These are phyloP conservation scores for Juncus inflexus DNA, from an alignment of 176 grass and related monocot species.

Conservation along the genomic window DNA sequence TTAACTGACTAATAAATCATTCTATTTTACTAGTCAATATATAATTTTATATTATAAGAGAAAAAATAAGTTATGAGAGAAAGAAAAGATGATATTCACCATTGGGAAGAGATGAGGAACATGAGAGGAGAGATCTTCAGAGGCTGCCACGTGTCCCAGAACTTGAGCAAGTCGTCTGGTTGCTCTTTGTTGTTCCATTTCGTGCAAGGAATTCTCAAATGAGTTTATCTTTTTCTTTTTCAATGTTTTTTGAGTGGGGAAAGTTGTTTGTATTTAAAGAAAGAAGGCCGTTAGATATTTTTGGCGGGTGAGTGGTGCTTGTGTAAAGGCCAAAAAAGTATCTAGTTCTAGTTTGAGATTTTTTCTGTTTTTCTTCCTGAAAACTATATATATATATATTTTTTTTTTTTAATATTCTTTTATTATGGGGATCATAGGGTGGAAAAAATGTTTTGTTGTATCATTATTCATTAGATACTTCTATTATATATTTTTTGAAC, in stretches of 20 bases:
- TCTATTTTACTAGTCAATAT: too few relatives aligned
- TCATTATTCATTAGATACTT: too few relatives aligned
- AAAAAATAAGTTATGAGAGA: too few relatives aligned
- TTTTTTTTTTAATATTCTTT: not conserved
- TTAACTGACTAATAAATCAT: too few relatives aligned
- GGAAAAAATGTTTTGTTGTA: too few relatives aligned
- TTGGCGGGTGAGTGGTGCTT: slow-evolving; percentile 20
- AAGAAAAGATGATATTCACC: slow-evolving; percentile 11
- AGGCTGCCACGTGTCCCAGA: slow-evolving; percentile 26
- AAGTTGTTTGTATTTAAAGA: slow-evolving; percentile 22
- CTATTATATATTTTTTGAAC: too few relatives aligned
- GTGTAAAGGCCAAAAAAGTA: not conserved
- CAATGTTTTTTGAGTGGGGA: not conserved
- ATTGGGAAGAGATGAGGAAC: slow-evolving; percentile 25
- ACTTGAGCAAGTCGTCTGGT: slow-evolving; percentile 20
- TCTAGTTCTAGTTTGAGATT: not conserved
- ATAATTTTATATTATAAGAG: too few relatives aligned
- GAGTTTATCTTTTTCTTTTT: too few relatives aligned
- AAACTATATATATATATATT: not conserved
- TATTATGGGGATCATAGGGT: too few relatives aligned
- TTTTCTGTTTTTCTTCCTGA: not conserved
- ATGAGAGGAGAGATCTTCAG: slow-evolving; percentile 12
- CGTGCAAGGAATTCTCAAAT: not conserved
- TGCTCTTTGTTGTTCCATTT: slow-evolving; percentile 26
- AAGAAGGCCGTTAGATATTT: slow-evolving; percentile 29